Base-by-base conservation (phyloP, 805 yeast species). In the Yarrowia sp. region DNA sequence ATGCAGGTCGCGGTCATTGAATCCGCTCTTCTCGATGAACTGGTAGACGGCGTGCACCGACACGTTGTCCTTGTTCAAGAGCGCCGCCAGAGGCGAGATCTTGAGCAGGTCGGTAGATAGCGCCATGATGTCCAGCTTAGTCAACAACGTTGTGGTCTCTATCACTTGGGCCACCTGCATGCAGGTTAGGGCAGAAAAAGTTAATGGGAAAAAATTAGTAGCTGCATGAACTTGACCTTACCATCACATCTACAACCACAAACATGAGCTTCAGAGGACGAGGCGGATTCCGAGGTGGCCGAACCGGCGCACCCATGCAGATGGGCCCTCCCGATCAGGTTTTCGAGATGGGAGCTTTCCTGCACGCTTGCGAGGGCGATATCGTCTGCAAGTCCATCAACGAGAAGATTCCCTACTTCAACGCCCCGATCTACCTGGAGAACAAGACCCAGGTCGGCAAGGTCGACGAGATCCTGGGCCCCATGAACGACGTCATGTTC, bases 301-400 rank as follows among this genome's bases (percentile, higher is more conserved):
- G 88, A 74, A 82, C 88, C 68, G 87, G 92, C 67, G 84, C 87
- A 64, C 76, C 85, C 49, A 80, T 80, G 66, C 92, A 86, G 70
- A 90, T 86, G 77, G 99, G 99, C 60, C 99, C 99, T 41, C 99
- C 99, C 72, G 99, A 93, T 68, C 78, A 84, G 62, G 97, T 94
- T n/a, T 68, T 88, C 69, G 98, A 92, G 77, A 88, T 94, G 96
- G 99, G 99, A 65, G 74, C 89, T 22, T 94, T 91, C 73, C 68
- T 90, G 73, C 97, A 92, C 73, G 81, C 94, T 13, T 91, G 97
- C 75, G 99, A 94, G 77, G 97, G 96, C 63, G 99, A 94, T 72
- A 88, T 94, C 72, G 96, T 94, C 63, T 94, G 98, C 79, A 89
- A 92, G 72, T 91, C 97, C 53, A 88, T 89, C 71, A 94, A 94